phyloP scores from a whole-genome alignment of 768 basidiomycete species.

The Podaxis mareebaensis region DNA sequence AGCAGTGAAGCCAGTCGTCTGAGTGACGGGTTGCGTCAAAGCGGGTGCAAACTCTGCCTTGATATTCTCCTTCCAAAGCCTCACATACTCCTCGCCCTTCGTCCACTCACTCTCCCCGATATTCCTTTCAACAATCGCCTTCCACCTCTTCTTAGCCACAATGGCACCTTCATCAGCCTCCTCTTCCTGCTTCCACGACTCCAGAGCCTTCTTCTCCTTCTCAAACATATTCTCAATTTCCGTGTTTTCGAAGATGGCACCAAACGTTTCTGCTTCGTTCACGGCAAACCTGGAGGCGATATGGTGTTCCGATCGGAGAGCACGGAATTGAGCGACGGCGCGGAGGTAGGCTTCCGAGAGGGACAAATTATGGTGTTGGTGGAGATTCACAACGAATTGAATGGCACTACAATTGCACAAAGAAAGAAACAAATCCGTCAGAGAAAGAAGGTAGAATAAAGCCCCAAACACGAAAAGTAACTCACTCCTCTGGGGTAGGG shows the following conservation, averaged over 20 bases:
- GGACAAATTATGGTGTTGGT: conserved; percentile 60
- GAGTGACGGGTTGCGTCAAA: conserved; percentile 39
- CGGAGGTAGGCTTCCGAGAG: conserved; percentile 79
- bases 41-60: conserved; percentile 65
- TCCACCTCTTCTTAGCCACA: conserved; percentile 77
- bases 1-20: background rate
- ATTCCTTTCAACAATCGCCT: conserved; percentile 54
- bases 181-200: conserved; percentile 57
- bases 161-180: conserved; percentile 60
- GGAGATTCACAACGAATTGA: conserved; percentile 77
- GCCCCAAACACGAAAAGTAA: conserved; percentile 14
- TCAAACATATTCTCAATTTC: conserved; percentile 63
- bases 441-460: background rate
- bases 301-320: conserved; percentile 83
- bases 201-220: conserved; percentile 61
- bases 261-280: conserved; percentile 77
- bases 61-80: conserved; percentile 70
- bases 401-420: conserved; percentile 56
- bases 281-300: conserved; percentile 74
- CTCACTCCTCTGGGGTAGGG: conserved; percentile 91
- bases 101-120: conserved; percentile 59
- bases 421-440: conserved; percentile 15
- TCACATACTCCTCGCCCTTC: conserved; percentile 71
- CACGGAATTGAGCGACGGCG: conserved; percentile 83
- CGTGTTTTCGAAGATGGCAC: conserved; percentile 59